Evolutionary conservation across 306 rosid species (phyloP).

Genomic region (Lathyrus oleraceus): DNA sequence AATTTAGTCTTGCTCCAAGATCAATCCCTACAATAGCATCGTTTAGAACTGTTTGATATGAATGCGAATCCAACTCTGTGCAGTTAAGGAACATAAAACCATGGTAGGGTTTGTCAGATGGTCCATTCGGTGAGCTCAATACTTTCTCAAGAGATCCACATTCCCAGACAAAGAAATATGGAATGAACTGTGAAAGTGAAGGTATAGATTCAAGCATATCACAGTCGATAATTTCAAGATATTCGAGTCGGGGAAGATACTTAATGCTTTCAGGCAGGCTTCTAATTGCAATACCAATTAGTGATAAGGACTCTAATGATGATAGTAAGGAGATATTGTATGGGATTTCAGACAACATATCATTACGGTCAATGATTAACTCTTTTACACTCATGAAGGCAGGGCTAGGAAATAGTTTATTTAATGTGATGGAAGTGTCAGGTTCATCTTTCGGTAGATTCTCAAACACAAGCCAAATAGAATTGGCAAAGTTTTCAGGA

Average conservation of each 20-base stretch:
- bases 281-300: not conserved
- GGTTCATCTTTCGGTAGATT: not conserved
- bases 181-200: conserved; percentile 2
- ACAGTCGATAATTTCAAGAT: not conserved
- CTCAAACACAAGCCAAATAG: not conserved
- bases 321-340: not conserved
- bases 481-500: not conserved
- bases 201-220: conserved; percentile 11
- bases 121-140: not conserved
- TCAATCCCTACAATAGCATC: not conserved
- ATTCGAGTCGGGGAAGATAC: not conserved
- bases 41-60: not conserved
- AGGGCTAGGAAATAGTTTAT: not conserved
- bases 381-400: not conserved
- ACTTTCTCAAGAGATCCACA: not conserved
- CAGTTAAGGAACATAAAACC: not conserved
- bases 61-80: not conserved
- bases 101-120: not conserved
- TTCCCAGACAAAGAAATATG: not conserved
- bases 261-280: conserved; percentile 28
- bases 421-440: not conserved
- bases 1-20: not conserved
- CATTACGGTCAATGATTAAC: not conserved
- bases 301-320: not conserved
- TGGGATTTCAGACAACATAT: not conserved